Base-by-base conservation (phyloP, 805 yeast genomes). In the Candida hungchunana region DNA sequence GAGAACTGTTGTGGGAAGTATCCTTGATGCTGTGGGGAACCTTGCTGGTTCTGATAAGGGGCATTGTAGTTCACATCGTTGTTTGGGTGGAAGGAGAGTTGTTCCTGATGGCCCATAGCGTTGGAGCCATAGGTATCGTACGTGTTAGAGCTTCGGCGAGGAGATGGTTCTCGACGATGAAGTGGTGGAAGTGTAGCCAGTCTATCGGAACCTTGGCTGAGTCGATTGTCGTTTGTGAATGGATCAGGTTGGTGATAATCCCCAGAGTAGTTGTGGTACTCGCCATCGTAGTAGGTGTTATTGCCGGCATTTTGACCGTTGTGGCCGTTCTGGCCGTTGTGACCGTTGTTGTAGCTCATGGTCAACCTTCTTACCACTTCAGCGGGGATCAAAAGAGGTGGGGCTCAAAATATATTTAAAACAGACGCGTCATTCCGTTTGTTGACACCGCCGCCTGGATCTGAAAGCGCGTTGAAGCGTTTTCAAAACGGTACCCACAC, bases 1-100 rank as follows among this genome's bases (percentile, higher is more conserved):
- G 56, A 48, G 36, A 40, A 53, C 38, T 49, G 57, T 16, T 37
- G 43, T n/a, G 54, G 46, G 4, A 23, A 10, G 19, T 15, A 34
- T 4, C 31, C 20, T 19, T 26, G 24, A 20, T 36, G 31, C 18
- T 25, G 27, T 10, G 27, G 14, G 8, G n/a, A 14, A 13, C 27
- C 8, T 12, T 4, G 16, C 18, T 12, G 29, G 7, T n/a, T 25
- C 7, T 18, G 18, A 24, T 7, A 13, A 13, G 9, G 33, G 2
- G 21, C 30, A 12, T 16, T 24, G 15, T 39, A 30, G 30, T 29
- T 34, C 36, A 32, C 28, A 16, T 18, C n/a, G 18, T 2, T 26
- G 20, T 22, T 28, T 16, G 28, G 43, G 20, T 40, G 42, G 21
- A 34, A 37, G 5, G 43, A 34, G 18, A 35, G 30, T n/a, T 32